phyloP scores from a whole-genome alignment of 768 basidiomycete genomes.

The Mycena rosella region DNA sequence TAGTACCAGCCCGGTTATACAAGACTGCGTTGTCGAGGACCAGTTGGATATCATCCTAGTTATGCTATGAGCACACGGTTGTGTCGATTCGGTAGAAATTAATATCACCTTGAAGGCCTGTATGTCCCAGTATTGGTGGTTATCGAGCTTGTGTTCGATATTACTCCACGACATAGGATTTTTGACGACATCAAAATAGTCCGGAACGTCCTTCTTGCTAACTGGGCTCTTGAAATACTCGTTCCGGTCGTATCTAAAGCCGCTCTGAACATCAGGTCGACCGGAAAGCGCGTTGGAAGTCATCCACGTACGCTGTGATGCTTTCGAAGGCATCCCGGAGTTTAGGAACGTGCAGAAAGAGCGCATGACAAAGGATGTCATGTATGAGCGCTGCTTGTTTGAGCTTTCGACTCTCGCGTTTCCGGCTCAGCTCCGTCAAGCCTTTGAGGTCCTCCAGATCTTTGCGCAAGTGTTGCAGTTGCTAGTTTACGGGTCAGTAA shows the following conservation, averaged over 20 bases:
- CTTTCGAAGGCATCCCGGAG: conserved; percentile 77
- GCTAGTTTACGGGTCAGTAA: conserved; percentile 45
- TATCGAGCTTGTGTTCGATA: conserved; percentile 86
- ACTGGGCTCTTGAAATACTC: conserved; percentile 90
- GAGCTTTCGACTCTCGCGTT: conserved; percentile 87
- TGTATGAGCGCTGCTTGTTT: conserved; percentile 76
- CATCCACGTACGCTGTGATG: conserved; percentile 71
- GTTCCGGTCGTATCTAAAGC: conserved; percentile 74
- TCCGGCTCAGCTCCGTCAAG: conserved; percentile 74
- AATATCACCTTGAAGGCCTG: conserved; percentile 72
- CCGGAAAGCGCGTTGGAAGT: not conserved
- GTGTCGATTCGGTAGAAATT: not conserved
- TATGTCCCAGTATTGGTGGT: conserved; percentile 85
- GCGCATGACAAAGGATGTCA: conserved; percentile 67
- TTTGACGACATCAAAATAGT: conserved; percentile 90
- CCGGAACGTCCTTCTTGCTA: conserved; percentile 81
- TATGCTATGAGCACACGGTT: not conserved
- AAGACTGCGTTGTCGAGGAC: conserved; percentile 88
- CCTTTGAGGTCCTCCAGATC: conserved; percentile 83
- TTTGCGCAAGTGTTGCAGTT: conserved; percentile 72
- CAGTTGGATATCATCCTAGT: conserved; percentile 83
- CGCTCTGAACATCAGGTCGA: conserved; percentile 20
- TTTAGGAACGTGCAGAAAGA: conserved; percentile 75
- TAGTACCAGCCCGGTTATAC: conserved; percentile 86
- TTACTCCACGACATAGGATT: conserved; percentile 90